phyloP scores from a whole-genome alignment of 257 asterid genomes.

The Solanum piurae region DNA sequence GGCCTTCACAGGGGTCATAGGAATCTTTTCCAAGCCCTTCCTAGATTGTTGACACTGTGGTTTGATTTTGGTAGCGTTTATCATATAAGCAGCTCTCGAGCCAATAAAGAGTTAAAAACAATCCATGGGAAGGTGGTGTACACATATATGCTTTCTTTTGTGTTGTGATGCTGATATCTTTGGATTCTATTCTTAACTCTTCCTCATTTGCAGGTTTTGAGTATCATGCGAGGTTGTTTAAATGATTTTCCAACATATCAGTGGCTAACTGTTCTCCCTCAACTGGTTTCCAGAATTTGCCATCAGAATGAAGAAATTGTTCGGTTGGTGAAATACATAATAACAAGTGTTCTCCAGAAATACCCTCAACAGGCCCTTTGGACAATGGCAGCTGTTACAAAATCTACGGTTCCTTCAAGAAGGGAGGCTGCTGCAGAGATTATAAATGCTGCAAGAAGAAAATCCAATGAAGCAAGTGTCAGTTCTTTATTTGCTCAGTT shows the following conservation, averaged over 20 bases:
- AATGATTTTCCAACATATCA: slow-evolving; percentile 92
- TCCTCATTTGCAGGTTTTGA: slow-evolving; percentile 42
- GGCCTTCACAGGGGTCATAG: slow-evolving; percentile 94
- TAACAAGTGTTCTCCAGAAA: slow-evolving; percentile 72
- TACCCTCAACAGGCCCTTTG: slow-evolving; percentile 98
- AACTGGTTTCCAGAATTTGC: slow-evolving; percentile 94
- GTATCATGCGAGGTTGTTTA: slow-evolving; percentile 87
- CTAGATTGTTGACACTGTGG: slow-evolving; percentile 90
- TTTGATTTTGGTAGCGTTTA: slow-evolving; percentile 80
- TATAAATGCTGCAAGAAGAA: slow-evolving; percentile 80
- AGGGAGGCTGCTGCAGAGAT: slow-evolving; percentile 97
- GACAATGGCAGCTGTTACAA: slow-evolving; percentile 98
- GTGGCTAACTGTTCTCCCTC: slow-evolving; percentile 95
- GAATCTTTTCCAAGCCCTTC: slow-evolving; percentile 95
- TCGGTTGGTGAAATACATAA: slow-evolving; percentile 69
- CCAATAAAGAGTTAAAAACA: slow-evolving; percentile 60
- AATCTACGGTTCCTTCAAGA: slow-evolving; percentile 84
- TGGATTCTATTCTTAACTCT: slow-evolving; percentile 6
- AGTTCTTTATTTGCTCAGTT: slow-evolving; percentile 71
- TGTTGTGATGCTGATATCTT: neutral
- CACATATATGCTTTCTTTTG: neutral
- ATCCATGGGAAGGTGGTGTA: slow-evolving; percentile 54
- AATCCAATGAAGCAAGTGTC: slow-evolving; percentile 49
- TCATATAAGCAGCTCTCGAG: slow-evolving; percentile 35
- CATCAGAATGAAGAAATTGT: slow-evolving; percentile 91